Evolutionary conservation across 441 rosid species (phyloP).

Genomic region (Breynia disticha): DNA sequence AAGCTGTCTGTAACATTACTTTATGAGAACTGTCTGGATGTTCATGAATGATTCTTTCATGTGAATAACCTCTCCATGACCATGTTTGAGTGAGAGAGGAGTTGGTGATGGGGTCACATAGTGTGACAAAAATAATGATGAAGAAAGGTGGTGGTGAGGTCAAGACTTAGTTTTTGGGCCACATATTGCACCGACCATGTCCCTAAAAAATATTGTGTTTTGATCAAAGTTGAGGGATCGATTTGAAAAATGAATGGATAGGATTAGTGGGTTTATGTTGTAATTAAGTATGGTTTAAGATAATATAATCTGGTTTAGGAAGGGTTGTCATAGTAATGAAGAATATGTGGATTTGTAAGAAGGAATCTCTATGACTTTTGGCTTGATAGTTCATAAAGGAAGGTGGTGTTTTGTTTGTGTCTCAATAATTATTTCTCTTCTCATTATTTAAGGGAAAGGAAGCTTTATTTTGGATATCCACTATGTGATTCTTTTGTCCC

Average conservation of each 20-base stretch:
- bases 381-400: no score
- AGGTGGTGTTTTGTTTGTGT: no score
- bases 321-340: not conserved
- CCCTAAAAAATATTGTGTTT: no score
- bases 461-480: slow-evolving; percentile 10
- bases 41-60: slow-evolving; percentile 39
- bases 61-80: slow-evolving; percentile 9
- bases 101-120: slow-evolving; percentile 7
- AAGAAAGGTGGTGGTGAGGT: not conserved
- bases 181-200: slow-evolving; percentile 41
- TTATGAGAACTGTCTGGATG: slow-evolving; percentile 44
- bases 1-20: slow-evolving; percentile 28
- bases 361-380: no score
- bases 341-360: no score
- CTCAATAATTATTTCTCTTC: no score
- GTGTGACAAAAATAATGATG: slow-evolving; percentile 8
- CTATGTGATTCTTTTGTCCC: slow-evolving; percentile 14
- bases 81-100: not conserved
- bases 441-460: not conserved
- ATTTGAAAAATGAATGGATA: slow-evolving; percentile 21
- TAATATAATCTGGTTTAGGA: slow-evolving; percentile 1
- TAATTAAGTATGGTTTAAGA: not conserved
- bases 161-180: slow-evolving; percentile 20
- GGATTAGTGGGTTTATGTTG: slow-evolving; percentile 8
- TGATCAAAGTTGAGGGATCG: no score